Conservation (phyloP, 2,329 filamentous ascomycete genomes). For the Calonectria fujianensis region DNA sequence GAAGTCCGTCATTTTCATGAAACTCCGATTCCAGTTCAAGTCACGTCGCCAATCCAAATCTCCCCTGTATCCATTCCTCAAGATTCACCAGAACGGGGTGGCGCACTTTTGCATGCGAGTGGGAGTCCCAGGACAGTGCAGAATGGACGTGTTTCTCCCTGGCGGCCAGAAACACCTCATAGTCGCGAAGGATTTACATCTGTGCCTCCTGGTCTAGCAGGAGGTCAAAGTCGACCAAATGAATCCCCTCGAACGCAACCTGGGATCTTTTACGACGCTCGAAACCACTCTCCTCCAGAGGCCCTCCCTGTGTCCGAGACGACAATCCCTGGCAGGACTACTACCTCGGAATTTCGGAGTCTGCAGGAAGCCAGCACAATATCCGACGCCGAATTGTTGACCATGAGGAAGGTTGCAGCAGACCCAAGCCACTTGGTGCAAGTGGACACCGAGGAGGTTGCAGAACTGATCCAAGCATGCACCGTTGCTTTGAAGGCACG, state of each 20-base stretch:
- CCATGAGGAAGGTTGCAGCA: not conserved
- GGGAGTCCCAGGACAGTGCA: not conserved
- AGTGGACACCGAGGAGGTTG: not conserved
- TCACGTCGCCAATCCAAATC: not conserved
- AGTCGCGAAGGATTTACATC: not conserved
- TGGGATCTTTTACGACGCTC: not conserved
- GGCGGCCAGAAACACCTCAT: not conserved
- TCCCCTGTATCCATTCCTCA: not conserved
- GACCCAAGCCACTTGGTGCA: not conserved
- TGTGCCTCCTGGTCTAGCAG: not conserved
- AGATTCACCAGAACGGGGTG: not conserved
- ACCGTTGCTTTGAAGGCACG: not conserved
- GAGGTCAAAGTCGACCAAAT: no score
- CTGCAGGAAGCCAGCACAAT: not conserved
- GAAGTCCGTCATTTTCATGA: not conserved
- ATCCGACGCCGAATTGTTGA: not conserved
- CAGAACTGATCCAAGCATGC: not conserved
- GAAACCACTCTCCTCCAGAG: not conserved
- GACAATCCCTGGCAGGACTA: not conserved
- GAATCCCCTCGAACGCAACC: not conserved
- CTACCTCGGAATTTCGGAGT: not conserved
- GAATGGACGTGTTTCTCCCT: not conserved
- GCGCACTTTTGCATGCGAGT: not conserved
- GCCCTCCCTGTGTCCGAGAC: not conserved
- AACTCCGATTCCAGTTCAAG: not conserved